Percentiles rank a stretch among this genome's conserved stretches.
Evolutionary conservation across 805 yeast species (phyloP).

Genomic region (Metschnikowia cubensis): DNA sequence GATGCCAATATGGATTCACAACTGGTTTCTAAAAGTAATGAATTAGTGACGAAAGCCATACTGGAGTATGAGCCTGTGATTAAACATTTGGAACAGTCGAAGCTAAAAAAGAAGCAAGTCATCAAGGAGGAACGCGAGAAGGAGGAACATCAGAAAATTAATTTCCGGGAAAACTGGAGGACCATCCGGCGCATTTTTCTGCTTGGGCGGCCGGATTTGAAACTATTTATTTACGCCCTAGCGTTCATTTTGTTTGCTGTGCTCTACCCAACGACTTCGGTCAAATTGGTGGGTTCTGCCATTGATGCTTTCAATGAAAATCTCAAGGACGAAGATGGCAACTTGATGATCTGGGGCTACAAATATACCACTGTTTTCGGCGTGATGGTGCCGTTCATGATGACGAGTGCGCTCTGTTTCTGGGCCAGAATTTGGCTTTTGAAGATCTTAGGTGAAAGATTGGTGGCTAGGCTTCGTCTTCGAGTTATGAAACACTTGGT

Average conservation of each 20-base stretch:
- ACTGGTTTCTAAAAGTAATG: not conserved
- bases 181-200: slow-evolving; percentile 37
- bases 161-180: slow-evolving; percentile 30
- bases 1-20: not conserved
- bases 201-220: slow-evolving; percentile 39
- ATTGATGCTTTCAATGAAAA: slow-evolving; percentile 40
- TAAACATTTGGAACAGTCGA: slow-evolving; percentile 28
- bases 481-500: slow-evolving; percentile 40
- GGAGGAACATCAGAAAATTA: slow-evolving; percentile 21
- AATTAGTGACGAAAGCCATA: not conserved
- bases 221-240: slow-evolving; percentile 35
- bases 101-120: slow-evolving; percentile 21
- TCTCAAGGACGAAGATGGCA: slow-evolving; percentile 35
- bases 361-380: slow-evolving; percentile 39
- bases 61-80: slow-evolving; percentile 18
- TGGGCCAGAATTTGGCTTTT: slow-evolving; percentile 46
- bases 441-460: slow-evolving; percentile 38
- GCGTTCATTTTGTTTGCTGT: slow-evolving; percentile 43
- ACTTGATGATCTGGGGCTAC: slow-evolving; percentile 42
- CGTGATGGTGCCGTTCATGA: slow-evolving; percentile 43
- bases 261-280: slow-evolving; percentile 41
- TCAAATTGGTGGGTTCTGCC: slow-evolving; percentile 41
- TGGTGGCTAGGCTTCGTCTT: slow-evolving; percentile 41
- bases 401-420: slow-evolving; percentile 40
- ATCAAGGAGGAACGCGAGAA: slow-evolving; percentile 30